Base-by-base conservation (phyloP, 2,329 filamentous ascomycete genomes). In the Ophiostoma novo-ulmi region DNA sequence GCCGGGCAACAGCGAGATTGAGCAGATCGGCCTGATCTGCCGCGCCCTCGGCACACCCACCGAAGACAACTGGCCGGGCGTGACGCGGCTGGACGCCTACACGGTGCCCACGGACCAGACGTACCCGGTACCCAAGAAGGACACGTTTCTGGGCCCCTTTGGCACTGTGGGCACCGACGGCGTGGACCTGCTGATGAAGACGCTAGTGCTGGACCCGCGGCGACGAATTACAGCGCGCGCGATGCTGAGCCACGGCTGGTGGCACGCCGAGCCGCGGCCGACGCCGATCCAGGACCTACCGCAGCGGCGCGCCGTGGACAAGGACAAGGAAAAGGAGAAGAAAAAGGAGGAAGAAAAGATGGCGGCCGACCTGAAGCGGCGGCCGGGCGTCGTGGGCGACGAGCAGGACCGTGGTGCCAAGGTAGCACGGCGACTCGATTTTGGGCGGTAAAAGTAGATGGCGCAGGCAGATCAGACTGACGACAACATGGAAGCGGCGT, bases 21-120 rank as follows among this genome's bases (percentile, higher is more conserved):
- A 94, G 76, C 94, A 97, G 82, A 87, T 98, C 74, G 85, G 87
- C 71, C 86, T 94, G 75, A 96, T 98, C 74, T 93, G 90, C 78
- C 88, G 93, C 76, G 89, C 89, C 70, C 88, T 98, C 74, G 95
- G 95, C 71, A 96, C 93, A 0, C 95, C 95, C 0, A 95, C 89
- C 5, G 95, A 99, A 78, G 92, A 95, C 20, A 94, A 93, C 78
- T 99, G 95, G 95, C 94, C 95, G 0, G 94, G 94, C 38, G 94
- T 99, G 8, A 89, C 89, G 5, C 88, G 88, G 73, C 83, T 99
- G 13, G 88, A 89, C 17, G 90, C 90, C 72, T 99, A 95, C 80
- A 87, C 93, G n/a, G 86, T 91, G 1, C 85, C 90, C 1, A 81
- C 73, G 77, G 76, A 75, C 74, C 75, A 86, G 70, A 79, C 81